These are phyloP conservation scores for Insectozyma bohioensis DNA, from an alignment of 1,139 yeast species.

Conservation along the genomic window DNA sequence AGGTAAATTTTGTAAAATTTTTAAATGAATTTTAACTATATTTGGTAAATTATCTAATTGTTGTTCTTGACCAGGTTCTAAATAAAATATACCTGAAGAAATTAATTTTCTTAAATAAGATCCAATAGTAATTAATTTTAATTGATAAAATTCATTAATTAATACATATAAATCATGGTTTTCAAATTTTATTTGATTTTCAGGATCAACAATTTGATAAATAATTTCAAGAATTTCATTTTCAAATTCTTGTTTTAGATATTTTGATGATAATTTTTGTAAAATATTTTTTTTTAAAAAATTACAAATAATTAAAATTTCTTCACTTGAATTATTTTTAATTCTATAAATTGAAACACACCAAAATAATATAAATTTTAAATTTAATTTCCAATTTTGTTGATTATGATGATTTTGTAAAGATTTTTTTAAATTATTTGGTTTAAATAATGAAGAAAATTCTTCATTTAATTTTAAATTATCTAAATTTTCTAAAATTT, in stretches of 20 bases:
- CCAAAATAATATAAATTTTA: slow-evolving; percentile 49
- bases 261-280: slow-evolving; percentile 21
- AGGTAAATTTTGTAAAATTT: slow-evolving; percentile 55
- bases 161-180: slow-evolving; percentile 40
- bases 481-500: slow-evolving; percentile 35
- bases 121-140: slow-evolving; percentile 56
- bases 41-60: slow-evolving; percentile 16
- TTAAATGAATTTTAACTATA: slow-evolving; percentile 36
- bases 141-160: slow-evolving; percentile 53
- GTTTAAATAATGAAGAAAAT: slow-evolving; percentile 30
- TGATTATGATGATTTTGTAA: slow-evolving; percentile 6
- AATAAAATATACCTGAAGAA: slow-evolving; percentile 78
- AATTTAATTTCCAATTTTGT: slow-evolving; percentile 37
- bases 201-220: slow-evolving; percentile 37
- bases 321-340: slow-evolving; percentile 28
- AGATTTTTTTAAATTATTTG: slow-evolving; percentile 16
- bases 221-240: slow-evolving; percentile 47
- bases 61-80: slow-evolving; percentile 27
- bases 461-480: slow-evolving; percentile 30
- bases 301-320: slow-evolving; percentile 38
- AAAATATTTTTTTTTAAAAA: slow-evolving; percentile 35
- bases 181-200: slow-evolving; percentile 18
- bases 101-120: slow-evolving; percentile 75
- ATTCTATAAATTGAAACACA: slow-evolving; percentile 43
- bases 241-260: slow-evolving; percentile 45